phyloP scores from a whole-genome alignment of 176 grass and related monocot species.

The Phyllostachys edulis region DNA sequence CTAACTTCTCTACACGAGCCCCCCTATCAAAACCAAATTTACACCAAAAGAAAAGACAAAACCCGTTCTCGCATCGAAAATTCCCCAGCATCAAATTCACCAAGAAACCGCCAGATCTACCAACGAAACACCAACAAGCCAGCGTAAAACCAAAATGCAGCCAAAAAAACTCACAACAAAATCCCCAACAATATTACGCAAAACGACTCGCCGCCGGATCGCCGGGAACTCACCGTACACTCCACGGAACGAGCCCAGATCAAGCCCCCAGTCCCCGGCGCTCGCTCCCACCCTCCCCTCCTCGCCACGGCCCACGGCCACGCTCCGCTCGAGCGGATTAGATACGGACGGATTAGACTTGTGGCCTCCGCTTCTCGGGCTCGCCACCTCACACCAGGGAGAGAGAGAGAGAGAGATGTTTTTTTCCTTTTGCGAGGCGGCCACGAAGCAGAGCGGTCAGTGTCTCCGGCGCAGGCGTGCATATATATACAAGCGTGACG shows the following conservation, averaged over 20 bases:
- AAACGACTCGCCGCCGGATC: constrained; percentile 13
- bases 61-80: not conserved
- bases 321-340: constrained; percentile 14
- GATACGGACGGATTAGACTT: constrained; percentile 30
- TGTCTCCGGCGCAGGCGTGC: not conserved
- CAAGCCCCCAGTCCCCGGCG: not conserved
- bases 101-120: constrained; percentile 33
- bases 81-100: not conserved
- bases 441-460: constrained; percentile 20
- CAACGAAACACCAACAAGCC: not conserved
- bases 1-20: not conserved
- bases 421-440: not conserved
- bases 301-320: not conserved
- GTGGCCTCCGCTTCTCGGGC: constrained; percentile 41
- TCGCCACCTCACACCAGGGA: constrained; percentile 35
- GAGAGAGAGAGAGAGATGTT: not conserved
- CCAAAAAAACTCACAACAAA: not conserved
- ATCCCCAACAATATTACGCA: not conserved
- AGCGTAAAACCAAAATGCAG: constrained; percentile 11
- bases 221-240: constrained; percentile 20
- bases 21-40: not conserved
- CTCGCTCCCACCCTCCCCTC: not conserved
- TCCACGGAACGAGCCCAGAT: not conserved
- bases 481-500: not conserved
- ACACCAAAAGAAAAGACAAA: not conserved